phyloP scores from a whole-genome alignment of 106 monocot species.

The Amphibolis antarctica region DNA sequence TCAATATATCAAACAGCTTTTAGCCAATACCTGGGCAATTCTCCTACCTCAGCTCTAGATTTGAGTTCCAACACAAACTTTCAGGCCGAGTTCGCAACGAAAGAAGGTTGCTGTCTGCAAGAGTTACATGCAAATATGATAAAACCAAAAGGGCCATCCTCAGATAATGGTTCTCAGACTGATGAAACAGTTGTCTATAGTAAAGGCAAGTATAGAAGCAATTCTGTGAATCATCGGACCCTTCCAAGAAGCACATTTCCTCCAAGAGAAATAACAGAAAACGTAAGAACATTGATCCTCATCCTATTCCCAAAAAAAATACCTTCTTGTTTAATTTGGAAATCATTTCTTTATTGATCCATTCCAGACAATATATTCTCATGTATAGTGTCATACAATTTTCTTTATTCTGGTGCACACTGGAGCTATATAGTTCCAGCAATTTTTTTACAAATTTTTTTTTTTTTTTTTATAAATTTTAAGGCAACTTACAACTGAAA shows the following conservation, averaged over 20 bases:
- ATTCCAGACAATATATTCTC: no score
- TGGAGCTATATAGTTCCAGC: no score
- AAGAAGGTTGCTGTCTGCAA: conserved; percentile 13
- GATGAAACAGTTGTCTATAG: conserved; percentile 1
- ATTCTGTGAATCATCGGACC: background rate
- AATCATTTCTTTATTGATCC: background rate
- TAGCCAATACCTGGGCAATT: conserved; percentile 31
- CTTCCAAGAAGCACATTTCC: background rate
- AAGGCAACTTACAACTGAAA: no score
- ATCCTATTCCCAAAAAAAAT: background rate
- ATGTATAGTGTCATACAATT: no score
- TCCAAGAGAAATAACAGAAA: background rate
- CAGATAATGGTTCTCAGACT: background rate
- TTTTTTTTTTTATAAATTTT: no score
- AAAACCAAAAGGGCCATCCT: no score
- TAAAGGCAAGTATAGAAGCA: background rate
- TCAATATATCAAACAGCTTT: conserved; percentile 61
- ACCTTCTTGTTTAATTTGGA: background rate
- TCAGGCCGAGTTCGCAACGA: background rate
- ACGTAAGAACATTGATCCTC: background rate
- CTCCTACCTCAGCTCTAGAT: conserved; percentile 9
- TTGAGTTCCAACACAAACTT: conserved; percentile 3
- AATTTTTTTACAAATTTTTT: no score
- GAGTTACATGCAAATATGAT: background rate
- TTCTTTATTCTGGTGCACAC: no score